Conservation (phyloP, 1,139 yeast species). For the Nadsonia commutata region DNA sequence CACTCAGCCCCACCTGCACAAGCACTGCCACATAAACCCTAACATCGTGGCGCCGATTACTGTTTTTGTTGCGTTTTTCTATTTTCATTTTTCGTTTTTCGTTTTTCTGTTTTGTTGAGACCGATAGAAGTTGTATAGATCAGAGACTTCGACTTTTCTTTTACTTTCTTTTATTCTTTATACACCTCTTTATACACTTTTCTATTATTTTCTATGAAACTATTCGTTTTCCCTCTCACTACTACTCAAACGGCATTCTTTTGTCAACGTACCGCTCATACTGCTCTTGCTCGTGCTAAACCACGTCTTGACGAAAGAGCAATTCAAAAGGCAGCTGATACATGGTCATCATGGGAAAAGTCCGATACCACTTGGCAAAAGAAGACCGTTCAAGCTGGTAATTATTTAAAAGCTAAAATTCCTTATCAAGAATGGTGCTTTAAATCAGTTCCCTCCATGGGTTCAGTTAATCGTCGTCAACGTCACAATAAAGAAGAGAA, state of each 20-base stretch:
- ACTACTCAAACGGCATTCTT: conserved; percentile 14
- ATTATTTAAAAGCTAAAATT: conserved; percentile 28
- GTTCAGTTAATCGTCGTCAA: conserved; percentile 13
- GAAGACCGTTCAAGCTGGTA: conserved; percentile 28
- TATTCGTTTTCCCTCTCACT: conserved; percentile 3
- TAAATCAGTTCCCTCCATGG: conserved; percentile 32
- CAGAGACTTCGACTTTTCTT: not conserved
- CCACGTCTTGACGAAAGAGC: conserved; percentile 29
- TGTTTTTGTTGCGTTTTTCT: no score
- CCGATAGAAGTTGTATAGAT: not conserved
- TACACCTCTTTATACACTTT: not conserved
- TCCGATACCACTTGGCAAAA: conserved; percentile 31
- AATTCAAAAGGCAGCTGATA: conserved; percentile 31
- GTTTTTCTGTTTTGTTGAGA: not conserved
- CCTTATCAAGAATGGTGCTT: conserved; percentile 41
- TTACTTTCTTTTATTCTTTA: not conserved
- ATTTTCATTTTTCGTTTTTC: no score
- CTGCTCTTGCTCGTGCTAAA: conserved; percentile 16
- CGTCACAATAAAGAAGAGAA: not conserved
- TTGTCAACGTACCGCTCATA: conserved; percentile 16
- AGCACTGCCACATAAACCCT: no score
- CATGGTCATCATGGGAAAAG: conserved; percentile 31
- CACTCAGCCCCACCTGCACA: no score
- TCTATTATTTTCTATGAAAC: conserved; percentile 2
- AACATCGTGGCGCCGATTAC: no score